Percentiles rank a stretch among this genome's conserved stretches.
These are phyloP conservation scores for Salix dunnii DNA, from an alignment of 345 rosid species.

Conservation along the genomic window DNA sequence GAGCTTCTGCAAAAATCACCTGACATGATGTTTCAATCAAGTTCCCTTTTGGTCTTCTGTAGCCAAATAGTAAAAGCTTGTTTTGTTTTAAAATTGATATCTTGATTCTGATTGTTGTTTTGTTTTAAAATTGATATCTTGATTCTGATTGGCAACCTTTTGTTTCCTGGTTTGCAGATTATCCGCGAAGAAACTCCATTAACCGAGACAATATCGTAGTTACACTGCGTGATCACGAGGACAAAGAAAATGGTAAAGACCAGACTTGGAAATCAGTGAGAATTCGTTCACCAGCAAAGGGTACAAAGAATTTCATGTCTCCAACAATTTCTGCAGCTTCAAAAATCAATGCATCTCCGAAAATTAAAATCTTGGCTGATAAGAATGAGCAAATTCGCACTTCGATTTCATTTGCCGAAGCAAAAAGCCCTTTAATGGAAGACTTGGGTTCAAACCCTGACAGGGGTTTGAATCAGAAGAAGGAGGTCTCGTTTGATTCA, in stretches of 20 bases:
- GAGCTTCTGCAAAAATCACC: not conserved
- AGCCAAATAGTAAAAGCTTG: not conserved
- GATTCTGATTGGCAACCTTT: not conserved
- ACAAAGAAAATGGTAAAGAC: constrained; percentile 62
- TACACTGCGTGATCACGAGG: constrained; percentile 40
- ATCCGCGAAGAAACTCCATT: constrained; percentile 38
- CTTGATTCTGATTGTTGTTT: not conserved
- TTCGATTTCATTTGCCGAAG: constrained; percentile 43
- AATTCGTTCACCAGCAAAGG: constrained; percentile 41
- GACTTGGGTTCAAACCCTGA: constrained; percentile 25
- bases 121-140: not conserved
- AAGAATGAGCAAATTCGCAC: constrained; percentile 47
- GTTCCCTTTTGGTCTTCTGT: not conserved
- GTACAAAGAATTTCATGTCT: constrained; percentile 75
- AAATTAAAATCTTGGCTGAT: constrained; percentile 66
- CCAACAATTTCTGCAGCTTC: constrained; percentile 87
- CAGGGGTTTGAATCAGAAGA: constrained; percentile 20
- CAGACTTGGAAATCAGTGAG: constrained; percentile 30
- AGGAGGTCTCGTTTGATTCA: constrained; percentile 38
- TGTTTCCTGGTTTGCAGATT: constrained; percentile 27
- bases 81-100: not conserved
- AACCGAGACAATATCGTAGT: constrained; percentile 37
- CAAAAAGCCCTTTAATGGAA: constrained; percentile 35
- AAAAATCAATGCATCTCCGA: constrained; percentile 62
- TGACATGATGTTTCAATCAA: not conserved